Conservation (phyloP, 176 grass and related monocot genomes). For the Oryza meyeriana region DNA sequence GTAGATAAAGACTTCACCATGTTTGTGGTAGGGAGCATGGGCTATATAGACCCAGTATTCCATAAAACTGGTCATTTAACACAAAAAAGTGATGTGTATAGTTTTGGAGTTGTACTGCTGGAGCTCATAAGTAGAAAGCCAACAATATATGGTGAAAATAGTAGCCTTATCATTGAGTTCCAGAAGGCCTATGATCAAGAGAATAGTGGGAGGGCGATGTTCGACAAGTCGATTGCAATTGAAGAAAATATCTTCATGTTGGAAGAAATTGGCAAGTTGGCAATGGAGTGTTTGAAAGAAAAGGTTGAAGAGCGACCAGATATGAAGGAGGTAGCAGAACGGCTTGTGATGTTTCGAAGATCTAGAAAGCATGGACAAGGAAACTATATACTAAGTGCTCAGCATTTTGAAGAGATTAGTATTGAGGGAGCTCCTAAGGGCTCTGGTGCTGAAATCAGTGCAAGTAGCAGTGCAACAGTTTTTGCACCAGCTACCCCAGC, state of each 20-base stretch:
- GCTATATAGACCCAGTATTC: neutral
- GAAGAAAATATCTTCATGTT: neutral
- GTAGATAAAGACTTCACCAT: neutral
- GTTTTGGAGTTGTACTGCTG: neutral
- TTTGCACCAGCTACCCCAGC: no score
- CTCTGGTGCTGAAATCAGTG: no score
- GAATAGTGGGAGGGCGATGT: neutral
- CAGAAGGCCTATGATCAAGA: neutral
- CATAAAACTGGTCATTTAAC: neutral
- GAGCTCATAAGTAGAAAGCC: conserved; percentile 5
- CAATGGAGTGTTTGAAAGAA: neutral
- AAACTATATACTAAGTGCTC: no score
- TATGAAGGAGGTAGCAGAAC: conserved; percentile 6
- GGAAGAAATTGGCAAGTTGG: neutral
- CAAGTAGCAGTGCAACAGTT: no score
- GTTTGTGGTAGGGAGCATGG: neutral
- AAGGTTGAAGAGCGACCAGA: neutral
- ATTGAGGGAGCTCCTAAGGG: no score
- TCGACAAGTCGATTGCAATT: neutral
- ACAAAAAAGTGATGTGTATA: conserved; percentile 11
- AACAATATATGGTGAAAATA: neutral
- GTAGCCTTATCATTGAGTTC: conserved; percentile 3
- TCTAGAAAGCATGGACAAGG: no score
- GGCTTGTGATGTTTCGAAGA: neutral
- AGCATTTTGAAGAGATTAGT: no score